These are phyloP conservation scores for Penstemon eatonii DNA, from an alignment of 257 asterid species.

Conservation along the genomic window DNA sequence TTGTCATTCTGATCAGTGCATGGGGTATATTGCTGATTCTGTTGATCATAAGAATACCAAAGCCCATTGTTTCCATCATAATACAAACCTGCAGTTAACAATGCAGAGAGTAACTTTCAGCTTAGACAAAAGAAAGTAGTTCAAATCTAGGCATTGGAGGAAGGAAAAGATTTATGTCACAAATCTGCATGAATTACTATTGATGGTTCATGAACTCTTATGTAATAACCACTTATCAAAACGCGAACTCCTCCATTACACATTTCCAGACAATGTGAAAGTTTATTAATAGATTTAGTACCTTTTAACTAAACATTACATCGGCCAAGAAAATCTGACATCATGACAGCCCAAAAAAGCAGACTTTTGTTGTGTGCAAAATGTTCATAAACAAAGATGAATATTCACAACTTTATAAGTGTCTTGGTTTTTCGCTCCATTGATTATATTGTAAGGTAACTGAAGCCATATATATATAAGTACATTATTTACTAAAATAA, in stretches of 20 bases:
- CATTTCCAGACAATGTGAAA: neutral
- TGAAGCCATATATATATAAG: neutral
- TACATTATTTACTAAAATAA: too few species aligned
- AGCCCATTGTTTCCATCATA: conserved; percentile 92
- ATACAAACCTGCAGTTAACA: conserved; percentile 62
- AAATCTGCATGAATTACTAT: neutral
- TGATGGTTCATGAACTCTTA: neutral
- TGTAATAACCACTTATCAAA: neutral
- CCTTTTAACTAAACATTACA: neutral
- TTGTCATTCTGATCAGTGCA: conserved; percentile 74
- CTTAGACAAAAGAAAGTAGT: conserved; percentile 16
- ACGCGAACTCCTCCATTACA: neutral
- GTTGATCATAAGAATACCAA: conserved; percentile 88
- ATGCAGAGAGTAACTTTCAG: conserved; percentile 17
- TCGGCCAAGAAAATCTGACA: conserved; percentile 10
- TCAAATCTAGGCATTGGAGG: neutral
- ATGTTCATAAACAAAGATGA: neutral
- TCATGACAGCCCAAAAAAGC: neutral
- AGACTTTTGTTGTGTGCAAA: neutral
- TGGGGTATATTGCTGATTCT: conserved; percentile 78
- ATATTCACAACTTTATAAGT: neutral
- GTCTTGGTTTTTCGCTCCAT: neutral
- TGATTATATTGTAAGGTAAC: neutral
- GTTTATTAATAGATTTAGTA: neutral
- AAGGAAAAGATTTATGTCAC: neutral